A percentile compares a stretch with the other conserved stretches of the same genome.
Conservation (phyloP, 179 eudicot genomes). For the Silene coronaria region DNA sequence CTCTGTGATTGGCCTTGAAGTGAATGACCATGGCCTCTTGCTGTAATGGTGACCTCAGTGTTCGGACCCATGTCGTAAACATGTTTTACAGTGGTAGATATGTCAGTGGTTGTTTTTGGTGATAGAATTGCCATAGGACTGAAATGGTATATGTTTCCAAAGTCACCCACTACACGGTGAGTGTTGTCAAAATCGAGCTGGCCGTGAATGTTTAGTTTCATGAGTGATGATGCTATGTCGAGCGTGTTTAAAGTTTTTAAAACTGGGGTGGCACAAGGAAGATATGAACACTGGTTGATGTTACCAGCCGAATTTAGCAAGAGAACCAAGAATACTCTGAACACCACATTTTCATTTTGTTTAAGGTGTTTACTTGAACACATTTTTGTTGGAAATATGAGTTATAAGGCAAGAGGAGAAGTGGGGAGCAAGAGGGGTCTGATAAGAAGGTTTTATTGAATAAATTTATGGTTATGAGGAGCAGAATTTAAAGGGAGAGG, state of each 20-base stretch:
- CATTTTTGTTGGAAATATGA: slow-evolving; percentile 15
- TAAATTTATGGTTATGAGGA: slow-evolving; percentile 20
- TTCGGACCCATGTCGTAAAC: slow-evolving; percentile 57
- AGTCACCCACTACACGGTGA: slow-evolving; percentile 59
- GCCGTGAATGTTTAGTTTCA: slow-evolving; percentile 46
- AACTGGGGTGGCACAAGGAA: slow-evolving; percentile 28
- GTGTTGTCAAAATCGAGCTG: slow-evolving; percentile 47
- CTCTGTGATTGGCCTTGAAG: slow-evolving; percentile 81
- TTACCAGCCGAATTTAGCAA: slow-evolving; percentile 29
- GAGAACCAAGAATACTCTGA: slow-evolving; percentile 26
- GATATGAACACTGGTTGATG: slow-evolving; percentile 30
- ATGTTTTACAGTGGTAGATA: slow-evolving; percentile 54
- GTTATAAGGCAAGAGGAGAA: not conserved
- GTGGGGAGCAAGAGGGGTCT: slow-evolving; percentile 10
- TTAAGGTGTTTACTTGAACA: slow-evolving; percentile 16
- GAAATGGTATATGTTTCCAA: slow-evolving; percentile 52
- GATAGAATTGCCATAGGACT: slow-evolving; percentile 59
- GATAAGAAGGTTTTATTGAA: slow-evolving; percentile 7
- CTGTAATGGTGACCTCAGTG: slow-evolving; percentile 67
- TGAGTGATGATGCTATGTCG: slow-evolving; percentile 25
- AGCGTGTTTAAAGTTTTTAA: slow-evolving; percentile 19
- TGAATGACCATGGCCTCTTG: slow-evolving; percentile 90
- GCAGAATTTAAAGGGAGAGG: slow-evolving; percentile 30
- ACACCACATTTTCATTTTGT: slow-evolving; percentile 21
- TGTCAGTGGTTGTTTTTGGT: slow-evolving; percentile 67